A percentile compares a stretch with the other conserved stretches of the same genome.
phyloP scores from a whole-genome alignment of 2,329 filamentous ascomycete genomes.

The Camillea tinctor region DNA sequence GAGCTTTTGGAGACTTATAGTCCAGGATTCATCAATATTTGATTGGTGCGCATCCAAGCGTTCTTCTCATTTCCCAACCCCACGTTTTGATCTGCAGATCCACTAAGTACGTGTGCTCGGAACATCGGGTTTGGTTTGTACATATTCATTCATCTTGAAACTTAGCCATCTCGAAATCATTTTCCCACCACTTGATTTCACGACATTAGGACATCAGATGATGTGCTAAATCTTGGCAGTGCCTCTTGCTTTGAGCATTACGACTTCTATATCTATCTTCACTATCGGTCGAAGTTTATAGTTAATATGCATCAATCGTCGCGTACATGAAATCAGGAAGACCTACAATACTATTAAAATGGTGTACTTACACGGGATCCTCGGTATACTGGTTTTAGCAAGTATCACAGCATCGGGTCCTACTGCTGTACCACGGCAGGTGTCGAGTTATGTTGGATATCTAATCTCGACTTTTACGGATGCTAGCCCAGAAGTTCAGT shows the following conservation, averaged over 20 bases:
- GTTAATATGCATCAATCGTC: too few relatives aligned
- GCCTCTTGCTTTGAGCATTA: not conserved
- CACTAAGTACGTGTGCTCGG: too few relatives aligned
- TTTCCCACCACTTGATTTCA: not conserved
- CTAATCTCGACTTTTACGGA: constrained; percentile 38
- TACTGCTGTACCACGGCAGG: constrained; percentile 4
- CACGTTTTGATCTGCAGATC: not conserved
- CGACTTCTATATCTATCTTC: not conserved
- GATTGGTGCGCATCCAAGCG: not conserved
- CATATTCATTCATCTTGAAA: not conserved
- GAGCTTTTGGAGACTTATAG: too few relatives aligned
- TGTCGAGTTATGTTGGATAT: constrained; percentile 32
- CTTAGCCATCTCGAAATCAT: not conserved
- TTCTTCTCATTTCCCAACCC: not conserved
- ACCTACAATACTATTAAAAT: not conserved
- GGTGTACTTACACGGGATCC: not conserved
- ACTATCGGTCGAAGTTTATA: not conserved
- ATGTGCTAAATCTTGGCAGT: not conserved
- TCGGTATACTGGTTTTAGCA: constrained; percentile 5
- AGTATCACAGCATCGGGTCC: constrained; percentile 10
- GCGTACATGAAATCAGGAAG: not conserved
- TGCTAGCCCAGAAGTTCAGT: constrained; percentile 32
- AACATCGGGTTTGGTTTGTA: not conserved
- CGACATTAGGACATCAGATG: not conserved
- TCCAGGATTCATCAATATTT: not conserved